These are phyloP conservation scores for Botryosphaeria dothidea DNA, from an alignment of 2,329 filamentous ascomycete species.

Conservation along the genomic window DNA sequence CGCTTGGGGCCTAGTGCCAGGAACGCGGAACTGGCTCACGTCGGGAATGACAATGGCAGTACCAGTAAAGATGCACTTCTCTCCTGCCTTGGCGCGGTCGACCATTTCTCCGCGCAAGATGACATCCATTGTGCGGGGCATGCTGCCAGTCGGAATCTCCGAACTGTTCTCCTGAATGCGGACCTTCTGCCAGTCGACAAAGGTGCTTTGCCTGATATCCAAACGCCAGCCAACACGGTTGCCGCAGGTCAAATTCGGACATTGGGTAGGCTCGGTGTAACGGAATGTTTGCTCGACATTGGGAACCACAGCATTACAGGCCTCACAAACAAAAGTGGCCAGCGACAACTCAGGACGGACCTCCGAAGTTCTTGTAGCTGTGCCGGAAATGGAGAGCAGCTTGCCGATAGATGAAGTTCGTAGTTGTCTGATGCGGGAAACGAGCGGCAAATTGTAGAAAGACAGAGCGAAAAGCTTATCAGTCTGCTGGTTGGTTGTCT, in stretches of 20 bases:
- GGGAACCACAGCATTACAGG: conserved; percentile 78
- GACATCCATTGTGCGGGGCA: conserved; percentile 97
- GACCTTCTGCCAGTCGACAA: conserved; percentile 99
- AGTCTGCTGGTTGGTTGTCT: conserved; percentile 89
- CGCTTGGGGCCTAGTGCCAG: conserved; percentile 79
- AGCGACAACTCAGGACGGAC: conserved; percentile 90
- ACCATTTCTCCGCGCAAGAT: conserved; percentile 97
- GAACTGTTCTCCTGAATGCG: conserved; percentile 98
- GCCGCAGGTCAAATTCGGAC: conserved; percentile 81
- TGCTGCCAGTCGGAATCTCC: conserved; percentile 96
- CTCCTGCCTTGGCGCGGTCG: conserved; percentile 92
- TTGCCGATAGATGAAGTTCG: conserved; percentile 90
- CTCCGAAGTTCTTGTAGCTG: conserved; percentile 94
- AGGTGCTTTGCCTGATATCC: conserved; percentile 96
- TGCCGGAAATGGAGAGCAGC: conserved; percentile 92
- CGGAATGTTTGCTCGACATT: conserved; percentile 97
- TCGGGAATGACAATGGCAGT: conserved; percentile 96
- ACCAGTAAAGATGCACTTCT: conserved; percentile 97
- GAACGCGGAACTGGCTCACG: conserved; percentile 89
- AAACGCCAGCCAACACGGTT: conserved; percentile 93
- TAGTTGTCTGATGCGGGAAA: conserved; percentile 81
- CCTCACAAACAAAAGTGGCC: conserved; percentile 89
- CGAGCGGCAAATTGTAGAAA: conserved; percentile 88
- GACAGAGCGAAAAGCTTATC: conserved; percentile 94
- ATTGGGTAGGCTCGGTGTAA: conserved; percentile 95